Base-by-base conservation (phyloP, 768 basidiomycete species). In the Amanita inopinata region DNA sequence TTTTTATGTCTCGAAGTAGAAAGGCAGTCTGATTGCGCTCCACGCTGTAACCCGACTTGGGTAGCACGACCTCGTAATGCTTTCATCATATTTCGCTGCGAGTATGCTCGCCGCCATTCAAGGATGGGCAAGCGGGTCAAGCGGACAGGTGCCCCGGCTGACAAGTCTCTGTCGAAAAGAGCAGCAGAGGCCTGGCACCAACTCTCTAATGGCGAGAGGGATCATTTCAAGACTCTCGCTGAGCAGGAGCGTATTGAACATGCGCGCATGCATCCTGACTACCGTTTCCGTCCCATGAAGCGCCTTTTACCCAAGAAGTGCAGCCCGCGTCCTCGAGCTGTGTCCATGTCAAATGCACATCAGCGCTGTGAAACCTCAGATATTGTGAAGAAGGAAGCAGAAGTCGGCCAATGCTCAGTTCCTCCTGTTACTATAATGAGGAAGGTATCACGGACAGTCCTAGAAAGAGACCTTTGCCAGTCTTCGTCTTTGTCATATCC, bases 141-240 rank as follows among this genome's bases (percentile, higher is more conserved):
- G 19, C 61, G 61, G n/a, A 57, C 61, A n/a, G 64, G 63, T 25
- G 40, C 58, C 4, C 56, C 59, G 15, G 43, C 58, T 2, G 71
- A 73, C 46, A 75, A 76, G 56, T 70, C 74, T 1, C 70, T 90
- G 28, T 86, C 82, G n/a, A 81, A 82, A 51, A 72, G 83, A 35
- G 87, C 86, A 0, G 80, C 74, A 0, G 78, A 80, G 39, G 78
- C 82, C 22, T 92, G 89, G 89, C 70, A 68, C 28, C 62, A 70
- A 45, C 66, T 88, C 10, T 47, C 72, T 0, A 44, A 52, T 0
- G 64, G 67, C 32, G 73, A 76, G 42, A 73, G 62, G 48, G 55
- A 69, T 12, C 62, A 57, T 42, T 85, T 67, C 65, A 69, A 70
- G 51, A 51, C 55, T 5, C 62, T 71, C n/a, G 80, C 83, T 1